Conservation (phyloP, 805 yeast genomes). For the Candida maesae region DNA sequence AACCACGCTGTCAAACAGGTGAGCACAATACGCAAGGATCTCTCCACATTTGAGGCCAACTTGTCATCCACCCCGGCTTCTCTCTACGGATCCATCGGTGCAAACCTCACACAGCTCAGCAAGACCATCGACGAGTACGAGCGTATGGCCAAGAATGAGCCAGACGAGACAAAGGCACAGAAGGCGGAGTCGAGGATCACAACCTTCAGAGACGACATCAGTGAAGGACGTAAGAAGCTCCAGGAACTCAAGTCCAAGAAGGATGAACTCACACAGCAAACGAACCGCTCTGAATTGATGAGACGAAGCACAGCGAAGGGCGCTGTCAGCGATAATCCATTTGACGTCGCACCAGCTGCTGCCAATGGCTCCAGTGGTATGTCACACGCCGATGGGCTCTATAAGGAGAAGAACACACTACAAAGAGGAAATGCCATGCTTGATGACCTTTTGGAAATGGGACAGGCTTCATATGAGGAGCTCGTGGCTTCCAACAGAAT, state of each 20-base stretch:
- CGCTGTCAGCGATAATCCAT: constrained; percentile 20
- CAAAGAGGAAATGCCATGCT: constrained; percentile 73
- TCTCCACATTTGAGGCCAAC: constrained; percentile 60
- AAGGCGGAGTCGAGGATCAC: constrained; percentile 60
- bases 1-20: constrained; percentile 89
- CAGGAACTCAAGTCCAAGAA: constrained; percentile 35
- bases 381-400: constrained; percentile 52
- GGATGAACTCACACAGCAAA: constrained; percentile 33
- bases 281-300: constrained; percentile 41
- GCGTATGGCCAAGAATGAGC: constrained; percentile 55
- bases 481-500: constrained; percentile 80
- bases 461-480: constrained; percentile 79
- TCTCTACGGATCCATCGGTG: constrained; percentile 72
- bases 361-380: not conserved
- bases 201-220: constrained; percentile 44
- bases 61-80: constrained; percentile 71
- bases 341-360: constrained; percentile 1
- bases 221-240: constrained; percentile 30
- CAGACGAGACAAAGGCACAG: constrained; percentile 46
- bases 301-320: constrained; percentile 29
- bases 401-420: constrained; percentile 61
- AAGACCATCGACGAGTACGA: constrained; percentile 73
- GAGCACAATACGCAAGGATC: constrained; percentile 64
- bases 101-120: constrained; percentile 68
- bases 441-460: constrained; percentile 89